Base-by-base conservation (phyloP, 2,329 filamentous ascomycete genomes). In the Amylocarpus encephaloides region DNA sequence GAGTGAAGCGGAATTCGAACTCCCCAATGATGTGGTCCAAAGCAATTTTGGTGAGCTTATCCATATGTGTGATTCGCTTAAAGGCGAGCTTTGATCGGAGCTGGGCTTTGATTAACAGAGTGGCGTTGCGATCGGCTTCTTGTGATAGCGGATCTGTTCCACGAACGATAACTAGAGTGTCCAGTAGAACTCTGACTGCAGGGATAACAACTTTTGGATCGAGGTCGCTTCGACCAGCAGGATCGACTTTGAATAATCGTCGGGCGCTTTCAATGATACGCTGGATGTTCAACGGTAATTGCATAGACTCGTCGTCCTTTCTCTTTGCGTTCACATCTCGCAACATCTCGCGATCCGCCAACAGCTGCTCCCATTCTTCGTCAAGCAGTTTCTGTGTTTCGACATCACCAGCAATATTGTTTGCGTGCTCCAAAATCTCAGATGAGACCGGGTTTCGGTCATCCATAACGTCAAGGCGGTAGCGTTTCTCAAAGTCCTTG, bases 1-100 rank as follows among this genome's bases (percentile, higher is more conserved):
- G 85, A 33, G 87, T 81, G 79, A 95, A 98, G 54, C 90, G 82
- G 65, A 81, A 90, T 71, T 95, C 88, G 36, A 98, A 75, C 61
- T 95, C 91, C 58, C 93, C 93, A 35, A 98, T 70, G 42, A 98
- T 82, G 65, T 96, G 91, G 55, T 93, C 86, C 64, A 98, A 92
- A 1, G 93, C 92, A 56, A 95, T 78, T 69, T 89, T 93, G 72
- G 88, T 95, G 59, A 98, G 72, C 11, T 85, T 85, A 65, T 95
- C 85, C 59, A 90, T 80, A 48, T 88, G 84, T 41, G 95, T 91
- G 53, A 99, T 76, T 53, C 90, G 86, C 72, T 95, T 95, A 80
- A 90, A 98, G 0, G 93, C 88, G 50, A 98, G 76, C 46, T 88
- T 83, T 32, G 91, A 95, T 43, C 93, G 86, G 50, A 97, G 71